Evolutionary conservation across 2,329 filamentous ascomycete species (phyloP), one percentile per base, ranked within the genome.

Genomic region (Chlorencoelia australis): DNA sequence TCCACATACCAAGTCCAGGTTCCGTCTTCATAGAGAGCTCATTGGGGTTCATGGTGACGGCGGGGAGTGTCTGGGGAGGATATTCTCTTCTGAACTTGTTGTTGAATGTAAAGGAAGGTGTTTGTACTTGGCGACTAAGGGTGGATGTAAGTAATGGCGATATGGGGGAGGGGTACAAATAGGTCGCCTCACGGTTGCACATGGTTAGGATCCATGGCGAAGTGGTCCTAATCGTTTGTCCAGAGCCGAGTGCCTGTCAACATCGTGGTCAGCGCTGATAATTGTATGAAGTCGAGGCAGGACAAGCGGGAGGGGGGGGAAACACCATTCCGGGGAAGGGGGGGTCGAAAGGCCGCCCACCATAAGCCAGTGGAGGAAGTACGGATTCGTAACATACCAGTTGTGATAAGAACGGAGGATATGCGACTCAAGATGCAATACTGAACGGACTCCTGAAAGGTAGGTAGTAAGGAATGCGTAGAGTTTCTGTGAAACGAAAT

Each of bases 131-230:
- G 51, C 57, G 61, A 53, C 66, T 69, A 36, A 51, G 41, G 45
- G 41, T 46, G 39, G 46, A 56, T 43, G 59, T 66, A 57, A 67
- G 66, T 54, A 52, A 42, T 39, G 41, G 33, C 49, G 47, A 42
- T 44, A 42, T 46, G 39, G 40, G 37, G 31, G 27, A 29, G 22
- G 31, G 37, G 50, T 37, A 39, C 26, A 38, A 41, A 46, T 47
- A 45, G 51, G 42, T 50, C 34, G 47, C 52, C 69, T 58, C 69
- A 75, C 70, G 71, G 54, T 51, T 69, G 64, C 53, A 64, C 58
- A 51, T 71, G 67, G 52, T 57, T 63, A 44, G 67, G 60, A 52
- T 71, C 65, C 69, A 73, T 72, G 60, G 54, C 58, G 58, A 54
- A 50, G 51, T 45, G 51, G 41, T 43, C 43, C 36, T 45, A 42